These are phyloP conservation scores for Alloascoidea africana DNA, from an alignment of 805 yeast species.

Conservation along the genomic window DNA sequence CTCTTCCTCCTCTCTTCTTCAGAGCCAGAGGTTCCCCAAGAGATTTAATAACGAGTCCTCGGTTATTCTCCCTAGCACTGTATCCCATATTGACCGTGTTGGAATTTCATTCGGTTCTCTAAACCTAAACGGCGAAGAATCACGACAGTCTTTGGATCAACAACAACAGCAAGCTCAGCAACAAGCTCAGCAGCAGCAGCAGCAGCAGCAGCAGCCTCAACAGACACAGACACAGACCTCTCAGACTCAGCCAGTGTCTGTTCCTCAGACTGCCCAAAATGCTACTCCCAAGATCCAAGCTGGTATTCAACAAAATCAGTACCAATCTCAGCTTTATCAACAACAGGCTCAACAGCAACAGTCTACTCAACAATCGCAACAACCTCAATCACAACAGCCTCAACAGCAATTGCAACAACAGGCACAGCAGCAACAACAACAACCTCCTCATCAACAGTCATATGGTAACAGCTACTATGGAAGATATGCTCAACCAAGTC, in stretches of 20 bases:
- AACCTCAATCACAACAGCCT: constrained; percentile 10
- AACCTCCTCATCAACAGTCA: constrained; percentile 4
- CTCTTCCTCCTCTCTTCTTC: constrained; percentile 12
- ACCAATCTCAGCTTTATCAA: constrained; percentile 8
- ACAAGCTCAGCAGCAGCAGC: constrained; percentile 9
- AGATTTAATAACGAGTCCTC: constrained; percentile 25
- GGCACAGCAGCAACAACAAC: constrained; percentile 7
- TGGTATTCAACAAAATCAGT: constrained; percentile 7
- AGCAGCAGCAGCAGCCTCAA: constrained; percentile 8
- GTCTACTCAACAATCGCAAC: constrained; percentile 6
- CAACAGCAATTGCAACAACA: constrained; percentile 7
- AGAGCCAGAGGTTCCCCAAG: constrained; percentile 16
- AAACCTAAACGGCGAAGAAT: constrained; percentile 27
- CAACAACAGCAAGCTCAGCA: constrained; percentile 9
- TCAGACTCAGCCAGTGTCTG: constrained; percentile 5
- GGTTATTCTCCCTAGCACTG: constrained; percentile 37
- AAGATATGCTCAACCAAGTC: constrained; percentile 8
- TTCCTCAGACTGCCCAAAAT: too few species aligned
- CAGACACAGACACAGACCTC: constrained; percentile 8
- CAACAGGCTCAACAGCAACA: constrained; percentile 7
- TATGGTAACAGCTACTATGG: constrained; percentile 4
- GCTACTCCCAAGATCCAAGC: constrained; percentile 7
- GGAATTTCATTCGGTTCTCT: constrained; percentile 55
- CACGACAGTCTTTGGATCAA: constrained; percentile 9
- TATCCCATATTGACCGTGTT: constrained; percentile 29